Base-by-base conservation (phyloP, 148 eudicot genomes). In the Talinum fruticosum region DNA sequence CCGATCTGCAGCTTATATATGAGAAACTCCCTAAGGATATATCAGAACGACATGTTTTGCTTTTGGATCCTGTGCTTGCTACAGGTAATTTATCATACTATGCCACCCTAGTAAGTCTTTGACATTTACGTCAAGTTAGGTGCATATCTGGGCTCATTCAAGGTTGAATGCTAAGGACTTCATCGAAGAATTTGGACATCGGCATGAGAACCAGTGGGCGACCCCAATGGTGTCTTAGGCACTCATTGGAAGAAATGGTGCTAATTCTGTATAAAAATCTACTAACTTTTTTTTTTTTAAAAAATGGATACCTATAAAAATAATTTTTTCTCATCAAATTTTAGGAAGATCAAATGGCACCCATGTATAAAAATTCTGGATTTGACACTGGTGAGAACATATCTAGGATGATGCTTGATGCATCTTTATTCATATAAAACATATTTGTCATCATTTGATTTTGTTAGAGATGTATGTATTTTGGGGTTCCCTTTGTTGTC, bases 61-160 rank as follows among this genome's bases (percentile, higher is more conserved):
- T 95, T 79, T 84, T 95, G 44, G 98, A 95, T 82, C 98, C 97
- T 10, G 97, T 95, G 83, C 97, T 95, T 81, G 98, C 92, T 37
- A 95, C 98, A 68, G 98, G 98, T 92, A 86, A 73, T 61, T 19
- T 45, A n/a, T 76, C 12, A 29, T 33, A 16, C 8, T 29, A 32
- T 72, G 64, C 35, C 71, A 45, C 18, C 5, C 6, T 33, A 62
- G 14, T 62, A 37, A 30, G 71, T 19, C 28, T 66, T 5, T 16
- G 29, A n/a, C 41, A 13, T n/a, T 26, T 47, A 41, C 30, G 47
- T 8, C 47, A 8, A 41, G 0, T 41, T 8, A 14, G 47, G 0
- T 41, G 47, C 47, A 41, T 41, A 41, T 41, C 12, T 41, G 1
- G 47, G 47, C 13, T 41, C 47, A 41, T 41, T 41, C 47, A 41